These are phyloP conservation scores for Macrotyloma uniflorum DNA, from an alignment of 306 rosid genomes.

Conservation along the genomic window DNA sequence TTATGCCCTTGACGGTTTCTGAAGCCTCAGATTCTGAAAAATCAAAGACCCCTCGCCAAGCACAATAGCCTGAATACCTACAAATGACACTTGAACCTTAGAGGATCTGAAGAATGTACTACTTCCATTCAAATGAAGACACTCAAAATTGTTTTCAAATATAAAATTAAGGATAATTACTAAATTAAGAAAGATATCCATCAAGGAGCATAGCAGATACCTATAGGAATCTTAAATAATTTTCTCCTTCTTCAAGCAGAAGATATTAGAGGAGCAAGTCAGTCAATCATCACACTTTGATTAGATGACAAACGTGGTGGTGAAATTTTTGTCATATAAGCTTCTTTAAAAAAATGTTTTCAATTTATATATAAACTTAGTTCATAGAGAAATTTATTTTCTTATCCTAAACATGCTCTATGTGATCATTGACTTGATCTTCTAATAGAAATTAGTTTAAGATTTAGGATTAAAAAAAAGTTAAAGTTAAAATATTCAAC, in stretches of 20 bases:
- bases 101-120: background rate
- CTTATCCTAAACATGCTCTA: no score
- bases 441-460: no score
- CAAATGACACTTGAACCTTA: constrained; percentile 13
- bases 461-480: background rate
- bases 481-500: background rate
- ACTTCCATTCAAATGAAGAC: background rate
- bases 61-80: constrained; percentile 86
- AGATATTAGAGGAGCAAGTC: background rate
- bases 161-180: background rate
- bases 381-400: no score
- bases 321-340: no score
- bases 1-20: constrained; percentile 54
- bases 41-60: constrained; percentile 93
- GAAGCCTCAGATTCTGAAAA: constrained; percentile 61
- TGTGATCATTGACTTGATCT: background rate
- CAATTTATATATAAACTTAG: no score
- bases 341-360: no score
- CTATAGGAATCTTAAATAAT: background rate
- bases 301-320: no score
- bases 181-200: background rate
- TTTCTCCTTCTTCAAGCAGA: background rate
- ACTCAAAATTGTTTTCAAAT: background rate
- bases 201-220: background rate
- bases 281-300: background rate